phyloP scores from a whole-genome alignment of 768 basidiomycete species.

The Boletus fagicola region DNA sequence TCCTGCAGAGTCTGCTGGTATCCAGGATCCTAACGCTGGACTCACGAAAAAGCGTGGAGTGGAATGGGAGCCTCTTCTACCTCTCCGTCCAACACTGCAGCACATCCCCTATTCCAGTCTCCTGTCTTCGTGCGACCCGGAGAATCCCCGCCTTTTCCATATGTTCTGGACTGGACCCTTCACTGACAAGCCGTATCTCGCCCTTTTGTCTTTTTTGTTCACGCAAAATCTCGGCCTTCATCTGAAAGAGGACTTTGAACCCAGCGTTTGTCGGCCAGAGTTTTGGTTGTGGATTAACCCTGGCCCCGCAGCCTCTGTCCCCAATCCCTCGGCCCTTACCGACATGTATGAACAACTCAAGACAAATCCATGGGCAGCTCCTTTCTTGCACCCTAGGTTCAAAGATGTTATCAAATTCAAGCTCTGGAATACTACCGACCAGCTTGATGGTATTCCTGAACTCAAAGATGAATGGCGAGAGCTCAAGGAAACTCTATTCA shows the following conservation, averaged over 20 bases:
- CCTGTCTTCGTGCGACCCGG: constrained; percentile 70
- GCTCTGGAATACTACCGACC: constrained; percentile 98
- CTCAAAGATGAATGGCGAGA: constrained; percentile 87
- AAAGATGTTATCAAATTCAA: constrained; percentile 92
- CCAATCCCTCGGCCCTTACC: constrained; percentile 73
- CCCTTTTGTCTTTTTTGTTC: constrained; percentile 90
- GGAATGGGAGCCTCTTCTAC: constrained; percentile 55
- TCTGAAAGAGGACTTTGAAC: constrained; percentile 44
- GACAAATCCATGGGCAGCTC: constrained; percentile 89
- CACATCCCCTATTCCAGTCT: constrained; percentile 60
- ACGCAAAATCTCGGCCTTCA: constrained; percentile 93
- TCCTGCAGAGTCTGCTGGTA: constrained; percentile 27
- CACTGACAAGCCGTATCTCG: constrained; percentile 97
- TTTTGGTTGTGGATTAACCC: constrained; percentile 99
- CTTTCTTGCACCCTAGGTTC: constrained; percentile 92
- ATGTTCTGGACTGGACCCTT: constrained; percentile 99
- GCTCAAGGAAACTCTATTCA: constrained; percentile 74
- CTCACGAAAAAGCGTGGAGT: constrained; percentile 57
- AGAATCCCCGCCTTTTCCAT: constrained; percentile 88
- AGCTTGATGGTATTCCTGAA: constrained; percentile 88
- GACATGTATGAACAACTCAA: constrained; percentile 86
- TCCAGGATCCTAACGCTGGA: constrained; percentile 51
- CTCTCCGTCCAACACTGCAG: constrained; percentile 48
- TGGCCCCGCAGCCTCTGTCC: constrained; percentile 88
- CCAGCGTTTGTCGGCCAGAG: constrained; percentile 72